Evolutionary conservation across 208 protist genomes (phyloP).

Genomic region (Leishmania martiniquensis): DNA sequence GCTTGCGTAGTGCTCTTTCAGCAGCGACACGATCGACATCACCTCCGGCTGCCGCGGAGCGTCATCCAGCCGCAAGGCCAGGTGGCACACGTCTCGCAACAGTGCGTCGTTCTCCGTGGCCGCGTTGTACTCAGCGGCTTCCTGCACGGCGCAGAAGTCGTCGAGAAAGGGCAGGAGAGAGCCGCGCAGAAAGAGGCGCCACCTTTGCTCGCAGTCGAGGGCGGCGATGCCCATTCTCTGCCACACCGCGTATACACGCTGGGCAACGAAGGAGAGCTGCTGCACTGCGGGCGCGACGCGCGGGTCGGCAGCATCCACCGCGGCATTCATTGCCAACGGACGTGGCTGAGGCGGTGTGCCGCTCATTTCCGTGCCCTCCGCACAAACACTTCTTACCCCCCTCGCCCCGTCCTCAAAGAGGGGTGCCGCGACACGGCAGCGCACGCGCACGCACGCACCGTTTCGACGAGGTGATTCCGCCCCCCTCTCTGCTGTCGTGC

Average conservation of each 20-base stretch:
- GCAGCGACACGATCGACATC: constrained; percentile 21
- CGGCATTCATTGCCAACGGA: neutral
- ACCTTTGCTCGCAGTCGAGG: constrained; percentile 40
- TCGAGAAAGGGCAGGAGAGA: constrained; percentile 47
- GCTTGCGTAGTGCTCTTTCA: constrained; percentile 15
- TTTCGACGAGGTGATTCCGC: too few species aligned
- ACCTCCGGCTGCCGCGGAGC: constrained; percentile 42
- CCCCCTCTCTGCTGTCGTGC: neutral
- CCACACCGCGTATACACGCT: constrained; percentile 41
- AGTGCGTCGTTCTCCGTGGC: constrained; percentile 55
- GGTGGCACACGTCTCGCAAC: constrained; percentile 56
- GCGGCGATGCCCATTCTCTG: constrained; percentile 46
- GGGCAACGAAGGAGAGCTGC: constrained; percentile 21
- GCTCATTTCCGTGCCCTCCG: too few species aligned
- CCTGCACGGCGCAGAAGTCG: constrained; percentile 48
- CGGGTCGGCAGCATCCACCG: constrained; percentile 5
- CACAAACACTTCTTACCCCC: too few species aligned
- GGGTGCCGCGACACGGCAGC: too few species aligned
- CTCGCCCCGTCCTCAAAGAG: too few species aligned
- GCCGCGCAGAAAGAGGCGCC: constrained; percentile 42
- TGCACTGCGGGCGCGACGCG: constrained; percentile 22
- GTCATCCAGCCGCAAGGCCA: constrained; percentile 49
- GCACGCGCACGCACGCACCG: too few species aligned
- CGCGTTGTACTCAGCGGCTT: constrained; percentile 49
- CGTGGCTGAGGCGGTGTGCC: too few species aligned